A percentile compares a stretch with the other conserved stretches of the same genome.
phyloP scores from a whole-genome alignment of 2,329 filamentous ascomycete species.

The Alternaria ventricosa region DNA sequence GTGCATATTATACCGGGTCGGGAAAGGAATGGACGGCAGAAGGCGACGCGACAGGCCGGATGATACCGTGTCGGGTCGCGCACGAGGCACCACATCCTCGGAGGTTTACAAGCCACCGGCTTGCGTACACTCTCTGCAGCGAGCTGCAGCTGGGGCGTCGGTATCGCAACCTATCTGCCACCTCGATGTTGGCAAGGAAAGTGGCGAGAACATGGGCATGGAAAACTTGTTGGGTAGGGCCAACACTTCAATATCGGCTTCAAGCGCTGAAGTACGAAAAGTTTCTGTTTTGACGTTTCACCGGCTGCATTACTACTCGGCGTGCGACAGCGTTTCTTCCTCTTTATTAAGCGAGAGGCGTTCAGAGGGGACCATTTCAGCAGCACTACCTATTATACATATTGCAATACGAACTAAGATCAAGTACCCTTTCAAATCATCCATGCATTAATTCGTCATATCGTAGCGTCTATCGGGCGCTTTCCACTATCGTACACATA shows the following conservation, averaged over 20 bases:
- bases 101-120: neutral
- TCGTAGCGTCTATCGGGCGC: neutral
- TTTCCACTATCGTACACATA: neutral
- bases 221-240: neutral
- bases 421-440: neutral
- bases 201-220: neutral
- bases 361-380: neutral
- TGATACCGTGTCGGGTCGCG: neutral
- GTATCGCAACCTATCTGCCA: neutral
- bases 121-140: neutral
- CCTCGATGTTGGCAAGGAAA: neutral
- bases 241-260: conserved; percentile 27
- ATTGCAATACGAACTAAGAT: neutral
- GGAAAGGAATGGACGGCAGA: neutral
- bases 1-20: neutral
- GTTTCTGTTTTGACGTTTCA: neutral
- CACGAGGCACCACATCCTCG: neutral
- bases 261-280: conserved; percentile 43
- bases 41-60: neutral
- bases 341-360: neutral
- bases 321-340: conserved; percentile 1
- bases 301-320: neutral
- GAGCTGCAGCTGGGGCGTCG: neutral
- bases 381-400: neutral
- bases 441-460: neutral